Evolutionary conservation across 352 stramenopile species (phyloP), one percentile per base, ranked within the genome.

Genomic region (Globisporangium sylvaticum): DNA sequence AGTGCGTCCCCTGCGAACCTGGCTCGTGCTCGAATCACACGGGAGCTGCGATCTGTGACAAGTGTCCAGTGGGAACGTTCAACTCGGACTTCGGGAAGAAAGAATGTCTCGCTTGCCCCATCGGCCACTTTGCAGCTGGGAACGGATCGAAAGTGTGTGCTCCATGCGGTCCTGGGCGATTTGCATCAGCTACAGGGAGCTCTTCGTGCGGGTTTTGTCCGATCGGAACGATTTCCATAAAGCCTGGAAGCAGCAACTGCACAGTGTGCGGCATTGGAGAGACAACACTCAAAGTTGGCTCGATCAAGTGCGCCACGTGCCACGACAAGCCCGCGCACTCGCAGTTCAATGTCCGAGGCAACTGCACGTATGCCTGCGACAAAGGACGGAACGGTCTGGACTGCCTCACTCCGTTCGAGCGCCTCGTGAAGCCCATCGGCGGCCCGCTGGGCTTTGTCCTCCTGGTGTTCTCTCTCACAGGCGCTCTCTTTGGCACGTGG

Each of bases 321-420:
- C 76, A 70, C 18, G 67, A 72, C 53, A 95, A 93, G 57, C 88
- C 88, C 2, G 70, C 75, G 6, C 83, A 94, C 62, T 82, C 88
- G 3, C 66, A 75, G 42, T 95, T 92, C 69, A 94, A 95, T 31
- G 78, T 93, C 55, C 78, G 57, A 4, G 88, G 88, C 12, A 90
- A 91, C 39, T 95, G 88, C 63, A 88, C 81, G 10, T 95, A 95
- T 61, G 84, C 82, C 1, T 95, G 88, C 50, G 83, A 83, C 34
- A 94, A 93, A 65, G 88, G 88, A 0, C 83, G 84, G 7, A 92
- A 81, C 37, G 88, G 85, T 5, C 70, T 93, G 0, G 81, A 93
- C 63, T 95, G 88, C 60, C 72, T 94, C 46, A 95, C 88, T 1
- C 88, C 88, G 1, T 95, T 95, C 58, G 88, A 95, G 66, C 78